Evolutionary conservation across 495 filamentous ascomycete genomes (phyloP), one percentile per base, ranked within the genome.

Genomic region (Evansstolkia leycettana): DNA sequence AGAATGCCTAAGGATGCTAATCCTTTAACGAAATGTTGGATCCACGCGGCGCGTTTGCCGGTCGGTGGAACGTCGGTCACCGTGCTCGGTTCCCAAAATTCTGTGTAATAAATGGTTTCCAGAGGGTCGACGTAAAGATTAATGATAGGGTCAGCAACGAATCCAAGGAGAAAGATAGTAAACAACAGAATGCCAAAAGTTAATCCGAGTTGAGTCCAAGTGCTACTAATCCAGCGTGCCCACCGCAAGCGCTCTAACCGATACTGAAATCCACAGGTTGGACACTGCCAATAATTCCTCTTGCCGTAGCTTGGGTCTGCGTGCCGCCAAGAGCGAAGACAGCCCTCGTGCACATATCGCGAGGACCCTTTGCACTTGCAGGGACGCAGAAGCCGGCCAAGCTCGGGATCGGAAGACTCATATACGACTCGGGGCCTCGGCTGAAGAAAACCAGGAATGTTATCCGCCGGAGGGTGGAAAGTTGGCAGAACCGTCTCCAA

Each of bases 341-440:
- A 98, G n/a, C 76, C 82, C 53, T 94, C 84, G 55, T 98, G 90
- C 23, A 96, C 87, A 64, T 93, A 95, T 58, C 80, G 80, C 38
- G 87, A 83, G 10, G 80, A 83, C 36, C 90, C 90, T 60, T 82
- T 89, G 65, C 90, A 98, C 56, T 78, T 76, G 67, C 90, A 98
- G 3, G 90, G 90, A 17, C 83, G 79, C 32, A 98, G 69, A n/a
- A 98, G 64, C 4, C 85, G 79, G 26, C 85, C 87, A 23, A 72
- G 62, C 37, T 81, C 73, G n/a, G 77, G 74, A 38, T 66, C 84
- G 33, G 72, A 64, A 1, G 85, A 89, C 11, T 80, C 70, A 47
- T 94, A 94, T 36, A 71, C 70, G 26, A 86, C 76, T 34, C 74
- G 72, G 11, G 81, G 64, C 36, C 55, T 47, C 17, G 70, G 58